These are phyloP conservation scores for Hypocreales sp. DNA, from an alignment of 2,329 filamentous ascomycete species.

Conservation along the genomic window DNA sequence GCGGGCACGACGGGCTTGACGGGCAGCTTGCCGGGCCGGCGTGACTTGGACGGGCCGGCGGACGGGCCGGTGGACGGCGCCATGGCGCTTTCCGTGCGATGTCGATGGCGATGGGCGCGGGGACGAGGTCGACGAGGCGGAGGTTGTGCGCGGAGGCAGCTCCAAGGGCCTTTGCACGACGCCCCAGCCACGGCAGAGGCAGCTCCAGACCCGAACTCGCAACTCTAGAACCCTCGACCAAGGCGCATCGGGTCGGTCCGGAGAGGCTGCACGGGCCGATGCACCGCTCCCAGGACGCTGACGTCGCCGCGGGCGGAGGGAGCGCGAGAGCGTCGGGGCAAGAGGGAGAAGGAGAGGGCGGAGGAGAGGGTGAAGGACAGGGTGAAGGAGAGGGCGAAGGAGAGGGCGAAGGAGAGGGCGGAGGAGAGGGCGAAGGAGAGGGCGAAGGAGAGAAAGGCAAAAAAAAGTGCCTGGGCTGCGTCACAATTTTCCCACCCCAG, in stretches of 20 bases:
- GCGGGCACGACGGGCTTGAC: conserved; percentile 20
- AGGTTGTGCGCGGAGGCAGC: no score
- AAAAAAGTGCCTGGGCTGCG: conserved; percentile 11
- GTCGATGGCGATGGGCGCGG: no score
- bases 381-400: no score
- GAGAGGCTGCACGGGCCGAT: conserved; percentile 8
- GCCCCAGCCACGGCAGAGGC: no score
- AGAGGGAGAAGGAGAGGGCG: conserved; percentile 1
- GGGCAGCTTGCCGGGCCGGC: conserved; percentile 15
- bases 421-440: background rate
- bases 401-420: background rate
- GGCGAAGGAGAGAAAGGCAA: conserved; percentile 3
- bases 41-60: conserved; percentile 16
- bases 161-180: no score
- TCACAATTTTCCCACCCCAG: conserved; percentile 13
- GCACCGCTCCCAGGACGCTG: conserved; percentile 6
- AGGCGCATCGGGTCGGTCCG: conserved; percentile 16
- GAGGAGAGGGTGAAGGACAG: background rate
- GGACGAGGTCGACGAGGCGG: no score
- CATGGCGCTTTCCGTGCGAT: no score
- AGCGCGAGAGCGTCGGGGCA: conserved; percentile 2
- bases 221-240: conserved; percentile 16
- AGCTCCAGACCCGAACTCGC: no score
- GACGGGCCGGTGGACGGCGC: conserved; percentile 17
- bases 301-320: conserved; percentile 6